Evolutionary conservation across 2,329 filamentous ascomycete genomes (phyloP).

Genomic region (Colletotrichum simmondsii): DNA sequence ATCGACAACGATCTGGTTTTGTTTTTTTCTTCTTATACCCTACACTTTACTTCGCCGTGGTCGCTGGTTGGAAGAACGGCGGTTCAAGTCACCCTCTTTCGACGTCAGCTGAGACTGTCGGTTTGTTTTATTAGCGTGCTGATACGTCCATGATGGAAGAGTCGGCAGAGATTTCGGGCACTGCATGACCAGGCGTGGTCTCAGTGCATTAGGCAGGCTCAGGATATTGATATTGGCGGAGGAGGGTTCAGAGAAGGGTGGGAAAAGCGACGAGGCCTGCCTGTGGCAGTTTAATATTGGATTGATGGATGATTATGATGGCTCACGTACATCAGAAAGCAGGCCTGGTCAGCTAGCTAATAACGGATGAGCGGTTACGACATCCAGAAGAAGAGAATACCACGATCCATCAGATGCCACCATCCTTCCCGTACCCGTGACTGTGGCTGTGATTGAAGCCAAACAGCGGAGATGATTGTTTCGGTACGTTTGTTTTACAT

Average conservation of each 20-base stretch:
- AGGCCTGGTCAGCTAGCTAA: constrained; percentile 33
- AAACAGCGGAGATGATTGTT: not conserved
- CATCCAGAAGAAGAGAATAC: constrained; percentile 19
- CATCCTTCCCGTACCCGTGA: not conserved
- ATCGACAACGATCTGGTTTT: constrained; percentile 19
- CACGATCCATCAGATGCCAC: constrained; percentile 24
- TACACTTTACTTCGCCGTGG: constrained; percentile 46
- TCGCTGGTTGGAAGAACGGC: constrained; percentile 13
- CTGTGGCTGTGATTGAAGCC: too few species aligned
- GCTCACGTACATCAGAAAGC: constrained; percentile 33
- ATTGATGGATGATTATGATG: constrained; percentile 25
- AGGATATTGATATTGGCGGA: not conserved
- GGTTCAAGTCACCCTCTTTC: not conserved
- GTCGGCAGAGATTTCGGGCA: not conserved
- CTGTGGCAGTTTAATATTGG: constrained; percentile 28
- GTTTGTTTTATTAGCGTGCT: constrained; percentile 33
- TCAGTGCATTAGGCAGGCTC: not conserved
- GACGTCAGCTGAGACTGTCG: constrained; percentile 7
- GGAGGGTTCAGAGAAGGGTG: not conserved
- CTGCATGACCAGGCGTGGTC: not conserved
- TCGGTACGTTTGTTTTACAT: not conserved
- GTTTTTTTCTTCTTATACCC: constrained; percentile 47
- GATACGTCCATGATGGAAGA: constrained; percentile 9
- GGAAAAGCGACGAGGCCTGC: constrained; percentile 25
- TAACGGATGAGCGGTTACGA: constrained; percentile 27